A percentile compares a stretch with the other conserved stretches of the same genome.
Evolutionary conservation across 1,284 basidiomycete genomes (phyloP).

Genomic region (Ceratobasidium sp.): DNA sequence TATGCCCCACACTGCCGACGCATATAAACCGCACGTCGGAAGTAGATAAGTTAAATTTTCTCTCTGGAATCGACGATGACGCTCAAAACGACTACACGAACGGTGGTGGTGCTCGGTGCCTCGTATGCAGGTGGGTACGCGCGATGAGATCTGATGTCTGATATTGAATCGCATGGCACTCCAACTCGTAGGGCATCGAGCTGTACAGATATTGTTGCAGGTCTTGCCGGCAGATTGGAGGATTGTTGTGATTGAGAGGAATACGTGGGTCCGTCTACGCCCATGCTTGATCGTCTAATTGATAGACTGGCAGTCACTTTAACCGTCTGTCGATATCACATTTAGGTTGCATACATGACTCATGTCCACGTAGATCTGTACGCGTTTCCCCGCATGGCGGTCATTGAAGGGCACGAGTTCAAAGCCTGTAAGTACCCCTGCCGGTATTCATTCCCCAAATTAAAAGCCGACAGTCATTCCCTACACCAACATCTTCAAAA

Average conservation of each 20-base stretch:
- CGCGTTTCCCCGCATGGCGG: slow-evolving; percentile 55
- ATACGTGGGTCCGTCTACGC: slow-evolving; percentile 55
- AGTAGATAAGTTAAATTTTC: background rate
- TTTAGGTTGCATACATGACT: background rate
- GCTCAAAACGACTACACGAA: background rate
- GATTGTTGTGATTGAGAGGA: slow-evolving; percentile 74
- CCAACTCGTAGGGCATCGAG: slow-evolving; percentile 53
- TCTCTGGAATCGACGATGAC: slow-evolving; percentile 3
- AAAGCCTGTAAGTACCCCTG: slow-evolving; percentile 54
- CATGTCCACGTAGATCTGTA: slow-evolving; percentile 47
- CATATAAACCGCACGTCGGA: slow-evolving; percentile 15
- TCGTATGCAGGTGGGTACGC: slow-evolving; percentile 17
- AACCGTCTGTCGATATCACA: slow-evolving; percentile 51
- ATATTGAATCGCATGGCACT: background rate
- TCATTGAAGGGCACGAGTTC: slow-evolving; percentile 52
- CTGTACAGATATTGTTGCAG: slow-evolving; percentile 63
- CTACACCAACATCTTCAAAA: slow-evolving; percentile 57
- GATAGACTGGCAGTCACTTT: slow-evolving; percentile 51
- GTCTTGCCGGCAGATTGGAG: slow-evolving; percentile 65
- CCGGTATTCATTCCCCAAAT: background rate
- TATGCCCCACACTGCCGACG: slow-evolving; percentile 19
- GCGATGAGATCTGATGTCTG: background rate
- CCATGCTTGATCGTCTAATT: background rate
- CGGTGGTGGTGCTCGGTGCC: slow-evolving; percentile 29
- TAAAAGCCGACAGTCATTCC: slow-evolving; percentile 60